A percentile compares a stretch with the other conserved stretches of the same genome.
Evolutionary conservation across 2,329 filamentous ascomycete genomes (phyloP).

Genomic region (Trichoderma aggressivum): DNA sequence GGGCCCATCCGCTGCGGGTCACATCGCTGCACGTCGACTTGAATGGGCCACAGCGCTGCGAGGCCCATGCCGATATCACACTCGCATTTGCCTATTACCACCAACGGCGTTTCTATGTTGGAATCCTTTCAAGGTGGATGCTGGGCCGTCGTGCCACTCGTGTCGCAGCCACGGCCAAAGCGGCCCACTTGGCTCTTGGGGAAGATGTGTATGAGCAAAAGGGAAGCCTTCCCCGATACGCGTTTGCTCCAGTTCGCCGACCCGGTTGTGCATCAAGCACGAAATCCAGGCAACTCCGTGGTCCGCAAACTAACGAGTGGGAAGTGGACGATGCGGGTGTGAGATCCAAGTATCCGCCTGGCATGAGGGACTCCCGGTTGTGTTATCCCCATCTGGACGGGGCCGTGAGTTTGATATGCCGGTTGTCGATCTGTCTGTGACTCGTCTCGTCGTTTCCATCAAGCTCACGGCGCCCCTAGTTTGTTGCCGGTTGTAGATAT

Average conservation of each 20-base stretch:
- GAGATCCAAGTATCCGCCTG: background rate
- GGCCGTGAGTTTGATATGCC: background rate
- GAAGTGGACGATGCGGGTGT: background rate
- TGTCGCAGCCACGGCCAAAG: background rate
- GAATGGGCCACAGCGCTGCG: background rate
- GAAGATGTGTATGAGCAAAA: background rate
- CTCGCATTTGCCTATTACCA: background rate
- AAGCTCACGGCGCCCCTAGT: background rate
- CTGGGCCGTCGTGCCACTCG: conserved; percentile 7
- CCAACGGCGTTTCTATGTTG: background rate
- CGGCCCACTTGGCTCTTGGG: background rate
- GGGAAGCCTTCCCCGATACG: background rate
- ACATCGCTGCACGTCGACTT: background rate
- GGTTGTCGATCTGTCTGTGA: conserved; percentile 14
- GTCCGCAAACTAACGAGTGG: background rate
- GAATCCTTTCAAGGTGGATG: background rate
- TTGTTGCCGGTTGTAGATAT: conserved; percentile 16
- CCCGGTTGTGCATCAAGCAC: too few relatives aligned
- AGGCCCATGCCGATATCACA: conserved; percentile 2
- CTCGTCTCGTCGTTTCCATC: background rate
- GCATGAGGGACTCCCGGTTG: background rate
- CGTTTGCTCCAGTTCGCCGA: conserved; percentile 12
- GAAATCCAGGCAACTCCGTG: background rate
- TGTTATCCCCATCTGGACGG: conserved; percentile 6
- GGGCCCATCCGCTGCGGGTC: conserved; percentile 5